Conservation (phyloP, 1,139 yeast species). For the Arxiozyma bovina region DNA sequence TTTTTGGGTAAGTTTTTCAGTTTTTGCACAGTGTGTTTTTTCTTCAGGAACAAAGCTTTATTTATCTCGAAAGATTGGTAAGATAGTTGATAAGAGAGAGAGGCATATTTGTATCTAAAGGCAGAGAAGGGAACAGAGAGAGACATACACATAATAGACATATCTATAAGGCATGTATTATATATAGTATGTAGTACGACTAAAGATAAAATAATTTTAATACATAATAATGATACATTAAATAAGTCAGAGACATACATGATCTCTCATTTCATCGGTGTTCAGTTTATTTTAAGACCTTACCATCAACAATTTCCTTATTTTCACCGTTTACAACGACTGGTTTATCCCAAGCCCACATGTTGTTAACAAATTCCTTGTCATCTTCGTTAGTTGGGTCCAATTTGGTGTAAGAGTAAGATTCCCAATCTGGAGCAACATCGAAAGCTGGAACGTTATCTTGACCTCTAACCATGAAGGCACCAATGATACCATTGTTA, state of each 20-base stretch:
- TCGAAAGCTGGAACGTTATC: conserved; percentile 85
- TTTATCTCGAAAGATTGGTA: neutral
- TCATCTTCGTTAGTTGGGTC: conserved; percentile 55
- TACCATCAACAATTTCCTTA: conserved; percentile 69
- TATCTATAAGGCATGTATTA: too few relatives aligned
- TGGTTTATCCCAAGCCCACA: conserved; percentile 82
- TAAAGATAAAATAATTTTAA: too few relatives aligned
- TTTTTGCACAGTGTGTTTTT: too few relatives aligned
- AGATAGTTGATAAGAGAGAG: too few relatives aligned
- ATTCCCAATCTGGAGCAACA: conserved; percentile 98
- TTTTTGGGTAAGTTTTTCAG: too few relatives aligned
- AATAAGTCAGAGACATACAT: too few relatives aligned
- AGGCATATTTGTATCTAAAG: too few relatives aligned
- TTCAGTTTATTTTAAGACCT: conserved; percentile 55
- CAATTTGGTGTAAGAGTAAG: conserved; percentile 55
- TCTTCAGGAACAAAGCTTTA: too few relatives aligned
- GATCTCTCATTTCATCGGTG: neutral
- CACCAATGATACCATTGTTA: conserved; percentile 95
- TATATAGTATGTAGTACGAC: neutral
- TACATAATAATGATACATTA: neutral
- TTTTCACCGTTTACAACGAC: conserved; percentile 51
- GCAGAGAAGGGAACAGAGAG: neutral
- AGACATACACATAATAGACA: neutral
- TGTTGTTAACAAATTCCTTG: conserved; percentile 56
- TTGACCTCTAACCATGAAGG: conserved; percentile 91